A percentile compares a stretch with the other conserved stretches of the same genome.
These are phyloP conservation scores for Melocanna baccifera DNA, from an alignment of 176 grass and related monocot species.

Conservation along the genomic window DNA sequence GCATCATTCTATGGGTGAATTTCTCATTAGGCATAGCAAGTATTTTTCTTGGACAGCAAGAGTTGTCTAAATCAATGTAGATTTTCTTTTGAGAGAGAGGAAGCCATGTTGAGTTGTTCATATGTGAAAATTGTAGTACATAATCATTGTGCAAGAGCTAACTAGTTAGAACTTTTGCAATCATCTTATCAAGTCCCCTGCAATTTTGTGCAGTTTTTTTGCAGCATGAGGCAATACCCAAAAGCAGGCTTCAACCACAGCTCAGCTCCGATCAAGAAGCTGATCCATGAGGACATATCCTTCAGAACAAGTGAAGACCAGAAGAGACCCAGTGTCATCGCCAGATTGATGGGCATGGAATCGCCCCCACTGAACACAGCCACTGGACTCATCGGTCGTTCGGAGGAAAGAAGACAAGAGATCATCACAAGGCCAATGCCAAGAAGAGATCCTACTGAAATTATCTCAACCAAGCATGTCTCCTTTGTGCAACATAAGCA, in stretches of 20 bases:
- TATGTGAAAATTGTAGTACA: background rate
- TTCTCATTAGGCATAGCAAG: background rate
- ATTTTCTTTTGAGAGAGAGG: background rate
- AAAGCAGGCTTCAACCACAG: slow-evolving; percentile 32
- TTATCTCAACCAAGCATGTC: slow-evolving; percentile 29
- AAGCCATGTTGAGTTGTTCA: background rate
- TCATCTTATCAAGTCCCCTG: slow-evolving; percentile 17
- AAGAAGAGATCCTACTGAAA: slow-evolving; percentile 40
- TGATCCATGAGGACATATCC: slow-evolving; percentile 60
- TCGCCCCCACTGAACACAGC: slow-evolving; percentile 38
- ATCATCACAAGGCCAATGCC: slow-evolving; percentile 24
- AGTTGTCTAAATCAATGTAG: background rate
- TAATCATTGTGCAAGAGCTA: background rate
- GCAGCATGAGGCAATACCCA: slow-evolving; percentile 49
- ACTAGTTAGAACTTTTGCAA: background rate
- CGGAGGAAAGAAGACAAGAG: slow-evolving; percentile 21
- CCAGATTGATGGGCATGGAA: slow-evolving; percentile 96
- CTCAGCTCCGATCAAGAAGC: slow-evolving; percentile 43
- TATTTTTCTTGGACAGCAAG: background rate
- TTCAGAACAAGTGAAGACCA: slow-evolving; percentile 37
- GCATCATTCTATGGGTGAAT: background rate
- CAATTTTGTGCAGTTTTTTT: slow-evolving; percentile 54
- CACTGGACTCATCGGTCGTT: slow-evolving; percentile 25
- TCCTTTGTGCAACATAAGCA: slow-evolving; percentile 39
- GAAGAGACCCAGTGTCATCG: slow-evolving; percentile 74